These are phyloP conservation scores for Monilinia fructigena DNA, from an alignment of 2,329 filamentous ascomycete genomes.

Conservation along the genomic window DNA sequence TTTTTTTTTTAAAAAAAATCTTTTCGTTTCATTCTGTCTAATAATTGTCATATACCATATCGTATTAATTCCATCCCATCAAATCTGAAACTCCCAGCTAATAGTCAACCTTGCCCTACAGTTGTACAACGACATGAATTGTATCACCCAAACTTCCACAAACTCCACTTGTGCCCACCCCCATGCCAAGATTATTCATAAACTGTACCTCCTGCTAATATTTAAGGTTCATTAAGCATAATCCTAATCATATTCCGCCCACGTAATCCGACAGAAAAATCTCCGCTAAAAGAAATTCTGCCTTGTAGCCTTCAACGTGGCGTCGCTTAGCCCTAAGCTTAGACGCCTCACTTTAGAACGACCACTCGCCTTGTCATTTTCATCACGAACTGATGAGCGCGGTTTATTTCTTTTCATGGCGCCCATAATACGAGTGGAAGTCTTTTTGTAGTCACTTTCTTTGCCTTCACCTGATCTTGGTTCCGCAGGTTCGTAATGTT, in stretches of 20 bases:
- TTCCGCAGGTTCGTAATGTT: slow-evolving; percentile 14
- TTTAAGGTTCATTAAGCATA: neutral
- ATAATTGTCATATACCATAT: too few species aligned
- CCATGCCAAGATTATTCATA: neutral
- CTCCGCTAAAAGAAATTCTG: neutral
- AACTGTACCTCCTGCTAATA: too few species aligned
- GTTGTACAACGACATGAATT: neutral
- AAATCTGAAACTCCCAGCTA: too few species aligned
- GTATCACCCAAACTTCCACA: neutral
- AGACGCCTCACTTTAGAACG: neutral
- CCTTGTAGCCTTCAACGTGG: slow-evolving; percentile 4
- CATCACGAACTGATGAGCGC: neutral
- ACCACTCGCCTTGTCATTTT: neutral
- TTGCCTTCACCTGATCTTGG: slow-evolving; percentile 16
- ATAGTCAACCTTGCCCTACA: too few species aligned
- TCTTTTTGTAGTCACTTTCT: neutral
- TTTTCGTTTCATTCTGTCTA: too few species aligned
- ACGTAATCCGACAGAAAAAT: neutral
- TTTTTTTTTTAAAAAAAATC: too few species aligned
- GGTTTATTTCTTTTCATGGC: neutral
- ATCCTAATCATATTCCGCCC: neutral
- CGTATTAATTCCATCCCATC: too few species aligned
- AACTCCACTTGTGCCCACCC: neutral
- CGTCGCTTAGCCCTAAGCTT: neutral
- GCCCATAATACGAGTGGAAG: neutral